Conservation (phyloP, 305 asterid species). For the Plantago coronopus region DNA sequence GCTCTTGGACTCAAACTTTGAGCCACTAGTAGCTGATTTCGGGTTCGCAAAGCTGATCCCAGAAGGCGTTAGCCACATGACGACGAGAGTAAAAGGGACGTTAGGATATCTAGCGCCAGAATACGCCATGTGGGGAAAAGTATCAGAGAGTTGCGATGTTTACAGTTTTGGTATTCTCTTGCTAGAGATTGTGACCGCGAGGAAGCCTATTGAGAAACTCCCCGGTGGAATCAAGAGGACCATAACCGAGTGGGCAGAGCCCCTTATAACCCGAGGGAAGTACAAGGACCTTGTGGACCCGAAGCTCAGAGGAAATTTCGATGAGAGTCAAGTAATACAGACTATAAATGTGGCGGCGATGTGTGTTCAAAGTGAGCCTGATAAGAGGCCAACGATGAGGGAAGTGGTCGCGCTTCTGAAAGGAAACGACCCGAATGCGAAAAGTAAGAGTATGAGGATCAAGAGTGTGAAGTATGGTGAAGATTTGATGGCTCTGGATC, state of each 20-base stretch:
- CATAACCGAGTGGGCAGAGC: constrained; percentile 78
- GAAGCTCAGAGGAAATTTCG: constrained; percentile 49
- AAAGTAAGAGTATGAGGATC: constrained; percentile 31
- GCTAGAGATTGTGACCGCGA: constrained; percentile 54
- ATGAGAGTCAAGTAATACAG: constrained; percentile 45
- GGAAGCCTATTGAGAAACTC: constrained; percentile 73
- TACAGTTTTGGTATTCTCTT: constrained; percentile 70
- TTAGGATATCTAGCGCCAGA: constrained; percentile 77
- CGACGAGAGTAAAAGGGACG: constrained; percentile 76
- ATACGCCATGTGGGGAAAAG: constrained; percentile 90
- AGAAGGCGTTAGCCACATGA: constrained; percentile 88
- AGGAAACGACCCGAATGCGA: constrained; percentile 32
- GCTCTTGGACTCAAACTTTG: constrained; percentile 57
- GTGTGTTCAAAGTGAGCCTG: constrained; percentile 71
- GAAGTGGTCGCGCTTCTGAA: constrained; percentile 58
- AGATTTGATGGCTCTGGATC: constrained; percentile 63
- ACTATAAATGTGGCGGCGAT: constrained; percentile 55
- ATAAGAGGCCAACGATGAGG: constrained; percentile 70
- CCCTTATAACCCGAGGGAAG: constrained; percentile 41
- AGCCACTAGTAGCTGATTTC: constrained; percentile 70
- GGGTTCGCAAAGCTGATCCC: constrained; percentile 88
- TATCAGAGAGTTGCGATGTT: constrained; percentile 74
- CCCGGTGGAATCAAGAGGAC: constrained; percentile 72
- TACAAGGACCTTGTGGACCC: constrained; percentile 63
- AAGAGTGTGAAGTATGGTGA: constrained; percentile 62